These are phyloP conservation scores for Fusarium proliferatum DNA, from an alignment of 2,329 filamentous ascomycete species.

Conservation along the genomic window DNA sequence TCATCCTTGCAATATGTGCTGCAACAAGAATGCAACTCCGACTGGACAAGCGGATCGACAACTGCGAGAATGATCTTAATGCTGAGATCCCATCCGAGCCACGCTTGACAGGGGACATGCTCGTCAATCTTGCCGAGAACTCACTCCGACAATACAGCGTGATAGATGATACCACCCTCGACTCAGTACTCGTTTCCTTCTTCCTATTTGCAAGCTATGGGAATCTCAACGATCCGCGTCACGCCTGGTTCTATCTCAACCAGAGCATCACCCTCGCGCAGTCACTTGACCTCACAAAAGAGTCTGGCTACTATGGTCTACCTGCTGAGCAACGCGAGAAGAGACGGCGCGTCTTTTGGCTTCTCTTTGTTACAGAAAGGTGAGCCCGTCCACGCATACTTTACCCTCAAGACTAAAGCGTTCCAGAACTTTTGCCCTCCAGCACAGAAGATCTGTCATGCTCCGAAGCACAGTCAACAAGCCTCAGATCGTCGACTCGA, in stretches of 20 bases:
- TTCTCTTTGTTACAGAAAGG: constrained; percentile 50
- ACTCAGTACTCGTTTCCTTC: constrained; percentile 46
- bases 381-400: rapidly evolving
- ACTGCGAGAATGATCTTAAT: constrained; percentile 20
- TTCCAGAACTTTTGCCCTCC: constrained; percentile 46
- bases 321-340: constrained; percentile 41
- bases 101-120: constrained; percentile 41
- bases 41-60: constrained; percentile 35
- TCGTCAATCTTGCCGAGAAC: constrained; percentile 44
- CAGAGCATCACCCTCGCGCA: constrained; percentile 47
- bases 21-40: constrained; percentile 47
- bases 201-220: constrained; percentile 49
- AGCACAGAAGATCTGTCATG: constrained; percentile 47
- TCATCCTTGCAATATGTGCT: constrained; percentile 46
- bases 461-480: constrained; percentile 46
- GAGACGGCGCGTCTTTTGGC: constrained; percentile 49
- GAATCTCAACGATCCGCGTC: constrained; percentile 43
- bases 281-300: constrained; percentile 43
- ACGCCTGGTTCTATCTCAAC: constrained; percentile 50
- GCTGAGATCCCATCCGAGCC: constrained; percentile 36
- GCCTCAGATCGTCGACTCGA: constrained; percentile 46
- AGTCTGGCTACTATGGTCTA: constrained; percentile 41
- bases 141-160: constrained; percentile 44
- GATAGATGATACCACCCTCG: constrained; percentile 44
- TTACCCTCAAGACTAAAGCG: neutral